phyloP scores from a whole-genome alignment of 495 filamentous ascomycete genomes.

The Pseudotulostoma volvatum region DNA sequence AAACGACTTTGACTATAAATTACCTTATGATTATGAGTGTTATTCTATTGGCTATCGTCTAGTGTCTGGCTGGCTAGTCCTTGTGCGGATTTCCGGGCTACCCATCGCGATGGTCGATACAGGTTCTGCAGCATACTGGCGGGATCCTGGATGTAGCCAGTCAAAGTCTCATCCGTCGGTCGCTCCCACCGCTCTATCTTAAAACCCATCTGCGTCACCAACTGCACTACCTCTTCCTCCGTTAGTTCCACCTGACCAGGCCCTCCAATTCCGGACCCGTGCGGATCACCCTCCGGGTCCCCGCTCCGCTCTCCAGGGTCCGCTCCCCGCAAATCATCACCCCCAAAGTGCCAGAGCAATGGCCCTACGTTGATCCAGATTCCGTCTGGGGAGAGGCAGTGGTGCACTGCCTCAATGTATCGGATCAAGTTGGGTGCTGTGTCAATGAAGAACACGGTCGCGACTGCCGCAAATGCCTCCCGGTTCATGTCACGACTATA shows the following conservation, averaged over 20 bases:
- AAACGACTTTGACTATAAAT: too few relatives aligned
- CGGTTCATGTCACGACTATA: constrained; percentile 45
- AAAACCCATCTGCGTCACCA: constrained; percentile 69
- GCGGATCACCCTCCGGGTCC: neutral
- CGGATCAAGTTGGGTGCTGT: constrained; percentile 84
- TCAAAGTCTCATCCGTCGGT: constrained; percentile 29
- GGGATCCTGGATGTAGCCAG: constrained; percentile 73
- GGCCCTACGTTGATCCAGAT: constrained; percentile 83
- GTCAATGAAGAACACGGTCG: constrained; percentile 89
- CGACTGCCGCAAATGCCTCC: constrained; percentile 60
- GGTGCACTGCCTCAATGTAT: constrained; percentile 66
- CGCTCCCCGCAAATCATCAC: constrained; percentile 21
- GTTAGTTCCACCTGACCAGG: constrained; percentile 75
- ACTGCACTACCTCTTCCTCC: constrained; percentile 64
- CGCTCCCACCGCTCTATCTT: constrained; percentile 35
- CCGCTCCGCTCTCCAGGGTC: constrained; percentile 1
- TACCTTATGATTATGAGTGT: too few relatives aligned
- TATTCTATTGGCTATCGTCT: too few relatives aligned
- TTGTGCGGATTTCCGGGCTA: constrained; percentile 55
- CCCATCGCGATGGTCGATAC: constrained; percentile 67
- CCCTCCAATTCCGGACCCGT: constrained; percentile 43
- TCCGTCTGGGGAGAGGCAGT: constrained; percentile 64
- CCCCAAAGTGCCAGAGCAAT: constrained; percentile 70
- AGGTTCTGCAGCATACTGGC: constrained; percentile 71
- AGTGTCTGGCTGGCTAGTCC: constrained; percentile 38